These are phyloP conservation scores for Oldenlandia corymbosa DNA, from an alignment of 257 asterid genomes.

Conservation along the genomic window DNA sequence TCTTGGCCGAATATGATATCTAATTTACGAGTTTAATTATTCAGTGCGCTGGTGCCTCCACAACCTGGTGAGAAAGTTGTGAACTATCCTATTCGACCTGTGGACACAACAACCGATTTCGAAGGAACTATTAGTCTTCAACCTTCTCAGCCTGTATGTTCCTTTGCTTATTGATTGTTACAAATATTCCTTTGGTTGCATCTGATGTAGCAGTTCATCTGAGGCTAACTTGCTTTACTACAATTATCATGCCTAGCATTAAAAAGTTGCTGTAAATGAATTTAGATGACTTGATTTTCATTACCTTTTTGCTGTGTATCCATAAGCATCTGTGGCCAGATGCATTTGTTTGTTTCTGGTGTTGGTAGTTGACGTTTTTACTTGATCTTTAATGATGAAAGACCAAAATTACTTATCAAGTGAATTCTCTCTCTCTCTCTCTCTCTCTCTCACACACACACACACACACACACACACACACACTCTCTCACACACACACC, in stretches of 20 bases:
- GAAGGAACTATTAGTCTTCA: slow-evolving; percentile 96
- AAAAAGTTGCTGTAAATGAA: too few species aligned
- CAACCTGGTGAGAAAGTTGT: slow-evolving; percentile 94
- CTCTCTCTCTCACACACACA: too few species aligned
- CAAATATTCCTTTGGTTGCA: slow-evolving; percentile 7
- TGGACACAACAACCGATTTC: slow-evolving; percentile 82
- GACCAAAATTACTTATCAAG: too few species aligned
- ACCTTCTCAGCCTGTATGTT: slow-evolving; percentile 78
- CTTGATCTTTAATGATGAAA: too few species aligned
- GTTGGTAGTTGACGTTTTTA: too few species aligned
- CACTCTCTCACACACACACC: too few species aligned
- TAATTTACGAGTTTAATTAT: slow-evolving; percentile 20
- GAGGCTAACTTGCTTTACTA: background rate
- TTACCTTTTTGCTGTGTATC: too few species aligned
- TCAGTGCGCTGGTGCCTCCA: slow-evolving; percentile 77
- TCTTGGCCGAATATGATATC: background rate
- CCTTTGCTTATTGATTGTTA: slow-evolving; percentile 15
- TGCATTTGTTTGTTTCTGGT: too few species aligned
- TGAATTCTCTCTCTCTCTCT: too few species aligned
- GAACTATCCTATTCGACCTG: slow-evolving; percentile 88
- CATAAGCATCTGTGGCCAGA: too few species aligned
- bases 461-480: too few species aligned
- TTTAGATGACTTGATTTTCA: background rate
- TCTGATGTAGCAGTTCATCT: background rate
- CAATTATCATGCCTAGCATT: background rate